A percentile compares a stretch with the other conserved stretches of the same genome.
Evolutionary conservation across 2,329 filamentous ascomycete species (phyloP).

Genomic region (Stenocarpella maydis): DNA sequence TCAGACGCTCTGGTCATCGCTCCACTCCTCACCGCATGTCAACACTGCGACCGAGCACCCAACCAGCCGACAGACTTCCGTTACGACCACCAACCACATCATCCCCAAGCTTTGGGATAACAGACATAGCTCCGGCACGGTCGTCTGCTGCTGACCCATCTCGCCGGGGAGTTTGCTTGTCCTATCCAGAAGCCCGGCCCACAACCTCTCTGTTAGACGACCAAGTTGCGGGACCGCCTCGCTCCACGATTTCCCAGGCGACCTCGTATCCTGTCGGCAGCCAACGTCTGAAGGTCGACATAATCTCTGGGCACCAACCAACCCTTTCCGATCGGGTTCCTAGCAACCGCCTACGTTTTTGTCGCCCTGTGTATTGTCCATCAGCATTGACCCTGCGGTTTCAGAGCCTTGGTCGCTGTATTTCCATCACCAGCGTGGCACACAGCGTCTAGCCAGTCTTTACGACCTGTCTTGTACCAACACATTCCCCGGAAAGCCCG

Average conservation of each 20-base stretch:
- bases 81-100: background rate
- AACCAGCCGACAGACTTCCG: background rate
- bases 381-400: background rate
- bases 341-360: background rate
- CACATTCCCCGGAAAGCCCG: background rate
- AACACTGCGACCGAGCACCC: background rate
- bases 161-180: background rate
- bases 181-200: background rate
- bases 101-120: background rate
- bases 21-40: slow-evolving; percentile 16
- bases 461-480: background rate
- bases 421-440: background rate
- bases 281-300: background rate
- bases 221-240: background rate
- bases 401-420: background rate
- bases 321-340: background rate
- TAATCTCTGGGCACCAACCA: background rate
- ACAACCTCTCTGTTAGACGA: slow-evolving; percentile 1
- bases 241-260: background rate
- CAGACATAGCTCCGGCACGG: background rate
- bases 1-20: background rate
- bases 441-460: background rate
- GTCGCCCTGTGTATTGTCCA: background rate
- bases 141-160: background rate
- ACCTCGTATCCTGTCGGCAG: background rate